Conservation (phyloP, 768 basidiomycete species). For the Tricholoma bakamatsutake region DNA sequence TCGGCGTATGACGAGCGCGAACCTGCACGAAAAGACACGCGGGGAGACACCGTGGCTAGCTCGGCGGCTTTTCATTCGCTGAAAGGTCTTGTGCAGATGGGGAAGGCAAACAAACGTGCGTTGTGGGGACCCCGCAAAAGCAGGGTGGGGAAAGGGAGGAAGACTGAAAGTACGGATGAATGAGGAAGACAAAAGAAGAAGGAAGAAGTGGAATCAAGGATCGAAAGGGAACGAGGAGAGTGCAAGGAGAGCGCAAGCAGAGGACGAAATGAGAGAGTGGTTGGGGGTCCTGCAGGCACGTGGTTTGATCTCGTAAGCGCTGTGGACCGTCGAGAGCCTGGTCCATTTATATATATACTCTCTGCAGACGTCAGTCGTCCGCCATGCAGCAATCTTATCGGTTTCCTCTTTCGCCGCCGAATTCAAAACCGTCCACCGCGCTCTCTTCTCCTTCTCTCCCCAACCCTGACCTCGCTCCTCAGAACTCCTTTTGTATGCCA, state of each 20-base stretch:
- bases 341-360: no score
- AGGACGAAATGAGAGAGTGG: slow-evolving; percentile 14
- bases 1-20: background rate
- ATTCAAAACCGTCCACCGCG: slow-evolving; percentile 35
- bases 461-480: background rate
- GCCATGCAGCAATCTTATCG: slow-evolving; percentile 24
- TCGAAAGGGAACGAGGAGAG: background rate
- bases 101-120: slow-evolving; percentile 14
- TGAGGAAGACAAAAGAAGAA: background rate
- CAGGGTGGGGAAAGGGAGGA: background rate
- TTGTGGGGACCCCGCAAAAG: slow-evolving; percentile 1
- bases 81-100: slow-evolving; percentile 1
- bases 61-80: slow-evolving; percentile 6
- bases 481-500: slow-evolving; percentile 16
- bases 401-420: slow-evolving; percentile 44
- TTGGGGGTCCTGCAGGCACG: slow-evolving; percentile 21
- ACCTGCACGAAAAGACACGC: background rate
- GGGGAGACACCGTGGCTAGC: background rate
- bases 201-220: background rate
- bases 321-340: no score
- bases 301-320: no score
- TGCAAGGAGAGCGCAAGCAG: background rate
- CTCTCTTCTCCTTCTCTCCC: slow-evolving; percentile 30
- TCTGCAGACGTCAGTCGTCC: no score
- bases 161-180: background rate